Percentiles rank a stretch among this genome's conserved stretches.
Conservation (phyloP, 768 basidiomycete genomes). For the Daedaleopsis sinensis region DNA sequence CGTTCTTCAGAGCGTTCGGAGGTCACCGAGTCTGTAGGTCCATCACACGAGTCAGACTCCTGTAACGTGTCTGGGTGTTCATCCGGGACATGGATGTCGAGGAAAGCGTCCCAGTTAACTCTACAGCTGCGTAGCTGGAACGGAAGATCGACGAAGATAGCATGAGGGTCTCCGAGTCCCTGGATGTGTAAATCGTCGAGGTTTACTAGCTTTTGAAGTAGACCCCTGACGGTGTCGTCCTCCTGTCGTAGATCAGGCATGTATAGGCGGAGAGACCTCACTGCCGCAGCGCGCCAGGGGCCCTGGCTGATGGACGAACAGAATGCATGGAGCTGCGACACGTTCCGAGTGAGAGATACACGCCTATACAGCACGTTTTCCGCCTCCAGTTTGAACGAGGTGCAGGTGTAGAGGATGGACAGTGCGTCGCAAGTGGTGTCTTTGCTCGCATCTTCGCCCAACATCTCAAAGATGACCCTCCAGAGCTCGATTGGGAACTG, state of each 20-base stretch:
- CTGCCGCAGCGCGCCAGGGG: neutral
- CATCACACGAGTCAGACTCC: no score
- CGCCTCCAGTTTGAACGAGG: neutral
- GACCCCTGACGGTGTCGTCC: no score
- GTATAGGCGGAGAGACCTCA: neutral
- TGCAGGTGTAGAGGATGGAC: neutral
- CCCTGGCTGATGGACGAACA: neutral
- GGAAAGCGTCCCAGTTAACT: no score
- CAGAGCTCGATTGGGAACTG: neutral
- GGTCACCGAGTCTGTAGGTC: no score
- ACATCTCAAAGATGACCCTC: neutral
- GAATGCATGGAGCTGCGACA: neutral
- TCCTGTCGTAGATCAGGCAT: neutral
- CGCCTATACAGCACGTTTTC: neutral
- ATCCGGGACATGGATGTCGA: no score
- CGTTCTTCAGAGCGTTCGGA: no score
- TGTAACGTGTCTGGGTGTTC: no score
- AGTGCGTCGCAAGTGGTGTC: neutral
- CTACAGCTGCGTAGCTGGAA: no score
- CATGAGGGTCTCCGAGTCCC: no score
- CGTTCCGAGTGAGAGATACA: neutral
- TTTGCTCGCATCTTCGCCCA: neutral
- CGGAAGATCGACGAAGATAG: no score
- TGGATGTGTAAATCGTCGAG: no score
- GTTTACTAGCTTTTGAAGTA: no score